phyloP scores from a whole-genome alignment of 2,329 filamentous ascomycete species.

The Blumeria hordei region DNA sequence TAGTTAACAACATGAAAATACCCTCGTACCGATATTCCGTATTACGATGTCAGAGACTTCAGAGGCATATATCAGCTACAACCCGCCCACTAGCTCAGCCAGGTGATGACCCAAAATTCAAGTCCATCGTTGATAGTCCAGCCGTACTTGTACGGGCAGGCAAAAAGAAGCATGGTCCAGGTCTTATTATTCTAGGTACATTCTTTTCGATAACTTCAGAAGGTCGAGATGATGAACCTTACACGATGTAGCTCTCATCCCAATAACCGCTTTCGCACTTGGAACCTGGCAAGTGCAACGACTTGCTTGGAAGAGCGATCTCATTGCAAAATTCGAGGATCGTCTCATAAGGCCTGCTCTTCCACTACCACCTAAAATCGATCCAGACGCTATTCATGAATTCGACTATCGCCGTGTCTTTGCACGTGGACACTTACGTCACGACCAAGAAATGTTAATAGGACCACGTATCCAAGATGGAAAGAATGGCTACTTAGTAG shows the following conservation, averaged over 20 bases:
- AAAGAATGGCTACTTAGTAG: conserved; percentile 69
- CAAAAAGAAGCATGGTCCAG: conserved; percentile 43
- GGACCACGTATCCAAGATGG: conserved; percentile 77
- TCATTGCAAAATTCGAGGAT: conserved; percentile 82
- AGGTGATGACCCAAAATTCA: conserved; percentile 56
- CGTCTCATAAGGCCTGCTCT: conserved; percentile 66
- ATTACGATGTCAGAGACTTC: conserved; percentile 8
- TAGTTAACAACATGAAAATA: too few relatives aligned
- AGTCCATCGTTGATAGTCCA: conserved; percentile 70
- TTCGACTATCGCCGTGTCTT: conserved; percentile 81
- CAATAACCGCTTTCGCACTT: conserved; percentile 68
- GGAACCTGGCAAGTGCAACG: conserved; percentile 93
- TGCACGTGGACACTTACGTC: conserved; percentile 48
- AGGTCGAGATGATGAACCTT: neutral
- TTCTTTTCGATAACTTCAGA: neutral
- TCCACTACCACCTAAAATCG: conserved; percentile 61
- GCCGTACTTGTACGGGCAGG: conserved; percentile 55
- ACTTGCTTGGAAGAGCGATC: conserved; percentile 76
- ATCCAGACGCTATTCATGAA: conserved; percentile 56
- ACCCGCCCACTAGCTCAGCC: conserved; percentile 7
- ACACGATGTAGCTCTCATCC: conserved; percentile 33
- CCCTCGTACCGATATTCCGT: neutral
- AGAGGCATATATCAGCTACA: conserved; percentile 10
- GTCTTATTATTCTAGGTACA: conserved; percentile 51
- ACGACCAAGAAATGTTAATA: conserved; percentile 91